These are phyloP conservation scores for Poa pratensis DNA, from an alignment of 176 grass and related monocot genomes.

Conservation along the genomic window DNA sequence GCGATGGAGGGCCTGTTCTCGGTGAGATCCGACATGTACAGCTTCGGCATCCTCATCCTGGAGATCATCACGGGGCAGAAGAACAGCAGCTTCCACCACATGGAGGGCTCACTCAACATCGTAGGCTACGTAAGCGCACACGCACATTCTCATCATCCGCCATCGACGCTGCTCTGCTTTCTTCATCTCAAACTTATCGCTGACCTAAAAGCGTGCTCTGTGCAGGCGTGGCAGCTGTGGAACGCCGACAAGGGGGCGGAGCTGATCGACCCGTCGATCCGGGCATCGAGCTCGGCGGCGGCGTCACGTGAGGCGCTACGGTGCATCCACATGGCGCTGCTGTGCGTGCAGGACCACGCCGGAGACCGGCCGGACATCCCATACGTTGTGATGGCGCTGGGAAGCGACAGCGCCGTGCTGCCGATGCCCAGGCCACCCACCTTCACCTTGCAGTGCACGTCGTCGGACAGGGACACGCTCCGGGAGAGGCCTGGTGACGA, in stretches of 20 bases:
- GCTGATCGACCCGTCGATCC: conserved; percentile 65
- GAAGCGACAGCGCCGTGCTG: conserved; percentile 45
- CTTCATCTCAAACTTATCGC: not conserved
- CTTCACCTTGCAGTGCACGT: conserved; percentile 56
- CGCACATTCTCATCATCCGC: not conserved
- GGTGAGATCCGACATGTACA: conserved; percentile 68
- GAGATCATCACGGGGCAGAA: conserved; percentile 62
- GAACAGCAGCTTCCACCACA: conserved; percentile 60
- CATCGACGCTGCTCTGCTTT: not conserved
- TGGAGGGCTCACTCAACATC: conserved; percentile 53
- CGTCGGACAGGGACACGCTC: conserved; percentile 12
- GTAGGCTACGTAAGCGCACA: conserved; percentile 53
- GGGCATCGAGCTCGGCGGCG: conserved; percentile 22
- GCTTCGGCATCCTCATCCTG: conserved; percentile 69
- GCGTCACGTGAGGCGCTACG: conserved; percentile 36
- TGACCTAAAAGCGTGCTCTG: not conserved
- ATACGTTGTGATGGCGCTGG: conserved; percentile 62
- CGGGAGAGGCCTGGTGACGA: not conserved
- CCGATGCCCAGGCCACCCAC: conserved; percentile 64
- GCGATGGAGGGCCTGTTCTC: conserved; percentile 78
- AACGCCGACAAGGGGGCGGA: conserved; percentile 46
- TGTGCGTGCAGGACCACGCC: conserved; percentile 89
- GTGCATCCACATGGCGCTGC: conserved; percentile 66
- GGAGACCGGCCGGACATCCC: conserved; percentile 71
- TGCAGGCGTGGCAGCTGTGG: conserved; percentile 83